phyloP scores from a whole-genome alignment of 208 protist species.

The Crithidia brevicula region DNA sequence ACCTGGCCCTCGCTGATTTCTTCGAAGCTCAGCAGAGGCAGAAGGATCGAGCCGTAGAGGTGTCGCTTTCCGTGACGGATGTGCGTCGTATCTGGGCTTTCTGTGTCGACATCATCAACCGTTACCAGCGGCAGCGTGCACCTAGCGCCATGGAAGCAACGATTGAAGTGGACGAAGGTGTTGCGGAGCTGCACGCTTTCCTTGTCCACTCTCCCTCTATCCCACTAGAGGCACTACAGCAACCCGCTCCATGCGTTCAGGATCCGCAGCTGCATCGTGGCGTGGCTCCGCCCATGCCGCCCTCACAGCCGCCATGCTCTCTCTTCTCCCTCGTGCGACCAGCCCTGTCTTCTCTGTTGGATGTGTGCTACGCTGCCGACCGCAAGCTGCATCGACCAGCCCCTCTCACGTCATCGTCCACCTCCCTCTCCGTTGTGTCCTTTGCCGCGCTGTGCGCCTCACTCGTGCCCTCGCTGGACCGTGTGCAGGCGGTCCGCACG shows the following conservation, averaged over 20 bases:
- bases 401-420: not conserved
- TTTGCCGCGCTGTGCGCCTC: constrained; percentile 50
- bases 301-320: not conserved
- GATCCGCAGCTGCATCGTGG: not conserved
- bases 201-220: constrained; percentile 25
- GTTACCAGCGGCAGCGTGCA: too few relatives aligned
- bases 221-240: constrained; percentile 30
- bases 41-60: constrained; percentile 15
- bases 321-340: constrained; percentile 32
- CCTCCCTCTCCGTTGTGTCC: constrained; percentile 43
- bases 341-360: constrained; percentile 46
- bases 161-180: not conserved
- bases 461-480: constrained; percentile 36
- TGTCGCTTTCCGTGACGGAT: constrained; percentile 24
- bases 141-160: not conserved
- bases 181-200: constrained; percentile 19
- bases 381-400: constrained; percentile 29
- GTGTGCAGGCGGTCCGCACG: constrained; percentile 36
- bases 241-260: not conserved
- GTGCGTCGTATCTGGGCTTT: constrained; percentile 36
- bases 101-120: not conserved
- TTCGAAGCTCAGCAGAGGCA: constrained; percentile 44
- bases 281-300: too few relatives aligned
- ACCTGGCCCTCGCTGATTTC: constrained; percentile 45
- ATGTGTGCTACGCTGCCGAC: constrained; percentile 59